Evolutionary conservation across 2,329 filamentous ascomycete genomes (phyloP).

Genomic region (Phialophora expanda): DNA sequence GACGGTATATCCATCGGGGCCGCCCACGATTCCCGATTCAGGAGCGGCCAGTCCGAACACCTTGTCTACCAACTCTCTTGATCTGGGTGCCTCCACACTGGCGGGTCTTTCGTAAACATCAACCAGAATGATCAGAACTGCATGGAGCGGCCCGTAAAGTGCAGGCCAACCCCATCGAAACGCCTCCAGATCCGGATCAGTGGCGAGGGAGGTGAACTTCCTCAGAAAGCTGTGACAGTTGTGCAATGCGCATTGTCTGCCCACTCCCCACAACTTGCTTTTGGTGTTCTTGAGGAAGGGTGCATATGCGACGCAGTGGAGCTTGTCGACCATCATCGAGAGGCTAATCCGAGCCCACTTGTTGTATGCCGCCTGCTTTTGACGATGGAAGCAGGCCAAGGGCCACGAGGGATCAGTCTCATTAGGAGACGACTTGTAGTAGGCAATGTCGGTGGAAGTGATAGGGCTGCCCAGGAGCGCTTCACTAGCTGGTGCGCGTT

Average conservation of each 20-base stretch:
- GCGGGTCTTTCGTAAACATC: slow-evolving; percentile 55
- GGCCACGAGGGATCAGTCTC: slow-evolving; percentile 22
- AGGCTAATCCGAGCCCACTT: slow-evolving; percentile 55
- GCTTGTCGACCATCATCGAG: slow-evolving; percentile 53
- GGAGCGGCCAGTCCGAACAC: slow-evolving; percentile 54
- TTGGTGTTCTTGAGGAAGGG: slow-evolving; percentile 56
- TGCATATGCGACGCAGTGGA: slow-evolving; percentile 53
- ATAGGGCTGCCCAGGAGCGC: slow-evolving; percentile 35
- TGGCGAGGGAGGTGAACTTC: slow-evolving; percentile 55
- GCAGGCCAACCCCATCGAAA: slow-evolving; percentile 58
- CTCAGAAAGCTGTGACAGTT: slow-evolving; percentile 57
- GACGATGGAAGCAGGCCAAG: slow-evolving; percentile 51
- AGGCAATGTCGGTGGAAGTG: slow-evolving; percentile 29
- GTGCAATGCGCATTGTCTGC: slow-evolving; percentile 53
- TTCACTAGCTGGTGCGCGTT: slow-evolving; percentile 32
- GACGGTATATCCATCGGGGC: slow-evolving; percentile 52
- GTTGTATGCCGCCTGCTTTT: slow-evolving; percentile 51
- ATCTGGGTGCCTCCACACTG: slow-evolving; percentile 52
- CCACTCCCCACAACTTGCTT: slow-evolving; percentile 54
- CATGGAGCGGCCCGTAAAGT: slow-evolving; percentile 53
- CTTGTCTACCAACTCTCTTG: slow-evolving; percentile 54
- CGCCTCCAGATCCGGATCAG: slow-evolving; percentile 54
- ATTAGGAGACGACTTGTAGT: slow-evolving; percentile 21
- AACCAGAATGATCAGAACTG: slow-evolving; percentile 56
- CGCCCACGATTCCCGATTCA: slow-evolving; percentile 53